phyloP scores from a whole-genome alignment of 305 asterid genomes.

The Fraxinus ornus region DNA sequence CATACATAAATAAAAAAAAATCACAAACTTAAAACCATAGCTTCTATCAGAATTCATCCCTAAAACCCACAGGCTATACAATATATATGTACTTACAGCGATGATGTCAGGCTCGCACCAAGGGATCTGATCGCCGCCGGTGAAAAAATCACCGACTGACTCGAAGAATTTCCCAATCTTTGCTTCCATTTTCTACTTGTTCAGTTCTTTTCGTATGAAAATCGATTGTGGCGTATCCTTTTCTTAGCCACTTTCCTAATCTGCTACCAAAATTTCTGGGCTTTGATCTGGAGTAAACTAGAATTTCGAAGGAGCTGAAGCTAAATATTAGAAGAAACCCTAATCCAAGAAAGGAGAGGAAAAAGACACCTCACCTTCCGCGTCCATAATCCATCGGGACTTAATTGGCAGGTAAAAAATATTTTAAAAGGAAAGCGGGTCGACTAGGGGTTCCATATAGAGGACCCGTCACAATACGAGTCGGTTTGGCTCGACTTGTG shows the following conservation, averaged over 20 bases:
- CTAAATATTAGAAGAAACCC: background rate
- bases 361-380: background rate
- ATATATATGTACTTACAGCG: conserved; percentile 40
- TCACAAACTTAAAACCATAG: conserved; percentile 16
- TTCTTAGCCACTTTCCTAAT: background rate
- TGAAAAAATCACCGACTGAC: conserved; percentile 60
- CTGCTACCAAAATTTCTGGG: background rate
- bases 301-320: conserved; percentile 5
- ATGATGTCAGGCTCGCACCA: conserved; percentile 73
- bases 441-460: too few relatives aligned
- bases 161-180: conserved; percentile 57
- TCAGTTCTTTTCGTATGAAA: background rate
- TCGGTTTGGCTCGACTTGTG: background rate
- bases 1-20: background rate
- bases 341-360: background rate
- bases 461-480: too few relatives aligned
- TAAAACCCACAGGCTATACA: background rate
- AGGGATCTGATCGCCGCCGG: conserved; percentile 78
- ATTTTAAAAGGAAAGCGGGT: too few relatives aligned
- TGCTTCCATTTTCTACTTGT: conserved; percentile 49
- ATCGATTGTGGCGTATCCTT: background rate
- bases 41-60: background rate
- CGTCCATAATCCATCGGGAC: background rate
- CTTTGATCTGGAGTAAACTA: background rate
- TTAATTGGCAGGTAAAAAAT: background rate